These are phyloP conservation scores for Castanea crenata DNA, from an alignment of 306 rosid genomes.

Conservation along the genomic window DNA sequence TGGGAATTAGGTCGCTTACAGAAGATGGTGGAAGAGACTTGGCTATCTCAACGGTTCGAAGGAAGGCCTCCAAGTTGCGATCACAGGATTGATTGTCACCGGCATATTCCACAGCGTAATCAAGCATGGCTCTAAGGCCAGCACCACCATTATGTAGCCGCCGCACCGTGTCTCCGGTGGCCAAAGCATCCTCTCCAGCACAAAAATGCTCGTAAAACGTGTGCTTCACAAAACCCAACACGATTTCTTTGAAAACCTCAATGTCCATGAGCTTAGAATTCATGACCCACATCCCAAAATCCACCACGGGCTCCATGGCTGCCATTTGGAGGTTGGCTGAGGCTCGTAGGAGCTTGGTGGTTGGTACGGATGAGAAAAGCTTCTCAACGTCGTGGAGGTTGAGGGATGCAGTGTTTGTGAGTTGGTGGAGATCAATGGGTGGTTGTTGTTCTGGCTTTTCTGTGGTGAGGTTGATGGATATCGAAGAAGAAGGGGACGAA, in stretches of 20 bases:
- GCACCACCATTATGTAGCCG: slow-evolving; percentile 47
- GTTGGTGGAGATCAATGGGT: slow-evolving; percentile 9
- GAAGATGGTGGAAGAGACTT: slow-evolving; percentile 70
- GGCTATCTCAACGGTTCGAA: slow-evolving; percentile 55
- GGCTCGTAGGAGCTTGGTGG: slow-evolving; percentile 49
- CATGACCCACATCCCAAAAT: slow-evolving; percentile 78
- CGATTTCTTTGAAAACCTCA: background rate
- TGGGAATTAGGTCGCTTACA: slow-evolving; percentile 37
- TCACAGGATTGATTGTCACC: slow-evolving; percentile 63
- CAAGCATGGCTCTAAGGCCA: slow-evolving; percentile 78
- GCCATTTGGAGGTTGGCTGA: slow-evolving; percentile 69
- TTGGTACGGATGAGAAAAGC: slow-evolving; percentile 52
- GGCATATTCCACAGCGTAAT: slow-evolving; percentile 76
- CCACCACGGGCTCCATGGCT: slow-evolving; percentile 69
- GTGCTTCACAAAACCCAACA: slow-evolving; percentile 26
- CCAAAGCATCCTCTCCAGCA: slow-evolving; percentile 67
- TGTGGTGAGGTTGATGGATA: background rate
- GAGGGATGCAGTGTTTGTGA: slow-evolving; percentile 20
- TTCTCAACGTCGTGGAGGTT: slow-evolving; percentile 37
- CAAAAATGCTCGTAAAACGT: slow-evolving; percentile 71
- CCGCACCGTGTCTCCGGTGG: slow-evolving; percentile 42
- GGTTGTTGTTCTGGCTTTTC: background rate
- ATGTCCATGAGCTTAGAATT: slow-evolving; percentile 56
- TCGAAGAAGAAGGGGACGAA: background rate
- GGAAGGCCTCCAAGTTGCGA: slow-evolving; percentile 51